Conservation (phyloP, 495 filamentous ascomycete species). For the Trichocladium antarcticum region DNA sequence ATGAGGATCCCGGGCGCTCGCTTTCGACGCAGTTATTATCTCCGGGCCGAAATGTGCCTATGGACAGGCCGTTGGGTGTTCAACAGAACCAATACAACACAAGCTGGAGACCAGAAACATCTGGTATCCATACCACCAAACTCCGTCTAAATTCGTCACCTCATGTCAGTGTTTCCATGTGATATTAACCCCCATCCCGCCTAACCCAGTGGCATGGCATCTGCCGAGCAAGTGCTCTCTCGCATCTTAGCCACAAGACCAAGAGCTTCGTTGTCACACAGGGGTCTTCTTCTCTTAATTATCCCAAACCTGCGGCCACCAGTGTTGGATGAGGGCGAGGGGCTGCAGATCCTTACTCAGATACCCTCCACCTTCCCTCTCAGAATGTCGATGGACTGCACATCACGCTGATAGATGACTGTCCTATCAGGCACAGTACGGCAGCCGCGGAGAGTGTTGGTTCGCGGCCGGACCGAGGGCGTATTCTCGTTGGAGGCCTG, state of each 20-base stretch:
- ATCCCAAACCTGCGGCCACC: background rate
- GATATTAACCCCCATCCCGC: background rate
- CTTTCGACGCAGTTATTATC: too few species aligned
- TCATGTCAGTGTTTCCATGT: background rate
- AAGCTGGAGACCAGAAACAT: too few species aligned
- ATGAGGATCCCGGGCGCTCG: too few species aligned
- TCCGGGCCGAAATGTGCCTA: too few species aligned
- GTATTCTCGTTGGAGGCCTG: background rate
- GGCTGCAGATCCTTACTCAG: background rate
- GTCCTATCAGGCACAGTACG: background rate
- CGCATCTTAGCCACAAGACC: background rate
- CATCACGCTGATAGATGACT: background rate
- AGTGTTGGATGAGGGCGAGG: too few species aligned
- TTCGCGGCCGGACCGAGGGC: background rate
- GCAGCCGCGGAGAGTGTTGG: background rate
- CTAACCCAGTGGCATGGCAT: background rate
- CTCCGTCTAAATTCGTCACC: too few species aligned
- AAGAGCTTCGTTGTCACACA: background rate
- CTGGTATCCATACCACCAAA: too few species aligned
- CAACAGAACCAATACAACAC: too few species aligned
- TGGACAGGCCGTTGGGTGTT: too few species aligned
- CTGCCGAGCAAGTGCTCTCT: background rate
- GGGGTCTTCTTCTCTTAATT: background rate
- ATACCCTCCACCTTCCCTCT: background rate
- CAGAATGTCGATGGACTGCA: background rate